Conservation (phyloP, 768 basidiomycete genomes). For the Baorangia bicolor region DNA sequence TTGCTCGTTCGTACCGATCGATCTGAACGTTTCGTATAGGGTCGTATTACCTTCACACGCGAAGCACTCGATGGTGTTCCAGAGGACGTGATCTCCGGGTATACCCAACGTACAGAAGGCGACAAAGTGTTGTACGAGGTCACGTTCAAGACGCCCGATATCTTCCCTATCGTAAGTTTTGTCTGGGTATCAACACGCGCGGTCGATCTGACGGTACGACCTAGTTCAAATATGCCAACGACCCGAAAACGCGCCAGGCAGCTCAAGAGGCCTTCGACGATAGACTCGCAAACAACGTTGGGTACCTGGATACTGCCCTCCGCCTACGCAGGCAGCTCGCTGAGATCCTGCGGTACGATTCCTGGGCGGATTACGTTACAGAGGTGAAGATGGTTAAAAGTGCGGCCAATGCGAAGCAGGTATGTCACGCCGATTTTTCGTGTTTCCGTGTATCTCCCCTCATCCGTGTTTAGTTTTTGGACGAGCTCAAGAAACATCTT, state of each 20-base stretch:
- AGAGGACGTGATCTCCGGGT: constrained; percentile 75
- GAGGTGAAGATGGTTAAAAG: constrained; percentile 86
- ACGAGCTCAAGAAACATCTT: constrained; percentile 72
- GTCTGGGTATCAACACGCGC: not conserved
- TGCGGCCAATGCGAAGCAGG: constrained; percentile 57
- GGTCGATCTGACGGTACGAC: not conserved
- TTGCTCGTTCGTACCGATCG: not conserved
- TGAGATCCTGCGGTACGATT: constrained; percentile 65
- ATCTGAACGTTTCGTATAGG: constrained; percentile 40
- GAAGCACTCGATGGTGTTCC: constrained; percentile 84
- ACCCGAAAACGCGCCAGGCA: constrained; percentile 62
- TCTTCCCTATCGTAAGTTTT: constrained; percentile 65
- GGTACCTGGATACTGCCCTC: constrained; percentile 64
- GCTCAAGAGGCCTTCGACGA: constrained; percentile 70
- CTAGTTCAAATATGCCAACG: constrained; percentile 79
- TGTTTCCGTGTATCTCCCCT: not conserved
- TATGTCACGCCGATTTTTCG: constrained; percentile 23
- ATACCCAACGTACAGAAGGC: constrained; percentile 60
- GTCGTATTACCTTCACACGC: constrained; percentile 58
- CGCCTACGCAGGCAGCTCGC: constrained; percentile 71
- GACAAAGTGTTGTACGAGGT: constrained; percentile 64
- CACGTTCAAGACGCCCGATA: constrained; percentile 81
- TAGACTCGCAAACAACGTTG: constrained; percentile 67
- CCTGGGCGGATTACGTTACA: constrained; percentile 83
- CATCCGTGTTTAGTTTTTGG: constrained; percentile 56